Base-by-base conservation (phyloP, 495 filamentous ascomycete species). In the Zalerion maritima region DNA sequence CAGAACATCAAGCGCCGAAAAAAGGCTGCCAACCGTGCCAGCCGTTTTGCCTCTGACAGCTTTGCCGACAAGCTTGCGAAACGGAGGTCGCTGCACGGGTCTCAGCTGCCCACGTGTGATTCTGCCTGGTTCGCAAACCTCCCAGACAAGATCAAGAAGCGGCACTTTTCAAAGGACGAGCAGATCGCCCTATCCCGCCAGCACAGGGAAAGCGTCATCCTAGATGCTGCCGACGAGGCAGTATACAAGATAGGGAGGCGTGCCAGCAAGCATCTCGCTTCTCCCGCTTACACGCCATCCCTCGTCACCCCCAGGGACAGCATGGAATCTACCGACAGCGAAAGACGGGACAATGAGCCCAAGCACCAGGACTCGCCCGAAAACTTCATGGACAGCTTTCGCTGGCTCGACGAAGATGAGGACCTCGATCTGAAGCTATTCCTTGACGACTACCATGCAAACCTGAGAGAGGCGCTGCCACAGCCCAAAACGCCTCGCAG, bases 371-470 rank as follows among this genome's bases (percentile, higher is more conserved):
- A n/a, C n/a, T n/a, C n/a, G n/a, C 28, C 53, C 55, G 21, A 42
- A 35, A 29, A 53, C 10, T 61, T 82, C 28, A 69, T 70, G 34
- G 76, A 82, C 30, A 75, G 63, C 33, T 80, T 86, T 40, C 69
- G 75, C 18, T 84, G 81, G 80, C 55, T 87, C 30, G 81, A 91
- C 15, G 79, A 81, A 36, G 75, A 81, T 36, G 71, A 76, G 9
- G 71, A 80, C 28, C 55, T 87, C 13, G 76, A 87, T 42, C 52
- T 86, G 29, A 69, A 71, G 16, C 58, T 84, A 11, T 54, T 58
- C 24, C 43, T 71, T 5, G 64, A 71, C 42, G 62, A 68, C 31
- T 66, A 66, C 40, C 61, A 66, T 31, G 54, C 60, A 8, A 62
- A 66, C 35, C 41, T 62, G 11, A 52, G 49, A 31, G 57, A 52